phyloP scores from a whole-genome alignment of 2,329 filamentous ascomycete species.

The Hypoxylon sp. region DNA sequence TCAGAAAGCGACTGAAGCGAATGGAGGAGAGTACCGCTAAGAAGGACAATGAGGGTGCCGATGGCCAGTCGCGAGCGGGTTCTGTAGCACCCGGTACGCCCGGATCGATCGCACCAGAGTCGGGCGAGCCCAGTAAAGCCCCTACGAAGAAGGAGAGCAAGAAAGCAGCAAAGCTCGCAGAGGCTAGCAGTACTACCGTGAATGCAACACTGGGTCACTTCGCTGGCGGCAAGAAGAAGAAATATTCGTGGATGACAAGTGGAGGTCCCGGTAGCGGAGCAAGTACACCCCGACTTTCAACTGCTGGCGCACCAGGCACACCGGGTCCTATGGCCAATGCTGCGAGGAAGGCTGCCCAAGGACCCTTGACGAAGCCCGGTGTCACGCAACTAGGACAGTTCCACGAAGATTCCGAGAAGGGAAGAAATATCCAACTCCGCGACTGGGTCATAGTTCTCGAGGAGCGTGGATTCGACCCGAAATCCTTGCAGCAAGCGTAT shows the following conservation, averaged over 20 bases:
- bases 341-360: slow-evolving; percentile 53
- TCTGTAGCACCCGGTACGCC: slow-evolving; percentile 72
- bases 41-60: slow-evolving; percentile 63
- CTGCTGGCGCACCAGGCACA: slow-evolving; percentile 54
- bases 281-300: slow-evolving; percentile 61
- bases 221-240: slow-evolving; percentile 72
- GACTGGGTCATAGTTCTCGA: slow-evolving; percentile 87
- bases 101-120: slow-evolving; percentile 72
- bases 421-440: slow-evolving; percentile 83
- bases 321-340: slow-evolving; percentile 50
- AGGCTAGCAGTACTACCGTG: slow-evolving; percentile 84
- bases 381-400: slow-evolving; percentile 77
- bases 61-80: slow-evolving; percentile 63
- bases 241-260: slow-evolving; percentile 85
- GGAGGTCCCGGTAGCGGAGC: slow-evolving; percentile 64
- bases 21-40: slow-evolving; percentile 60
- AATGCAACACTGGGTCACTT: slow-evolving; percentile 87
- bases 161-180: slow-evolving; percentile 80
- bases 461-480: slow-evolving; percentile 77
- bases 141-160: slow-evolving; percentile 88
- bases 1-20: slow-evolving; percentile 75
- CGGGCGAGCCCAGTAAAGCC: slow-evolving; percentile 67
- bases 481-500: slow-evolving; percentile 72
- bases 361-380: slow-evolving; percentile 66
- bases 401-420: slow-evolving; percentile 83